Conservation (phyloP, 2,329 filamentous ascomycete genomes). For the Microdochium nivale region DNA sequence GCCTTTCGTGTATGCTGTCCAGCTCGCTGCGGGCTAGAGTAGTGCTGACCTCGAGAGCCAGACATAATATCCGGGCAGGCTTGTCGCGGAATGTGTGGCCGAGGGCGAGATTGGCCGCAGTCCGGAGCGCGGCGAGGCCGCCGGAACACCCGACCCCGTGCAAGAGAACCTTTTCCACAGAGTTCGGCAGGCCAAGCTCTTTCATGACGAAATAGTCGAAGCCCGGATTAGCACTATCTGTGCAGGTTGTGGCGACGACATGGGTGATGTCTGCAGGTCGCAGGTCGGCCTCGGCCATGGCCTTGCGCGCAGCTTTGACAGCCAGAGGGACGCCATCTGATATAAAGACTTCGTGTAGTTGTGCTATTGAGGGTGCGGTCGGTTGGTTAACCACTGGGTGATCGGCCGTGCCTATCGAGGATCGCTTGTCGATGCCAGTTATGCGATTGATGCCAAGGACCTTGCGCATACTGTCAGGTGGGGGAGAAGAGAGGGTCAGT, state of each 20-base stretch:
- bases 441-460: conserved; percentile 59
- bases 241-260: conserved; percentile 60
- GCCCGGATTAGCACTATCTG: conserved; percentile 60
- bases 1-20: conserved; percentile 48
- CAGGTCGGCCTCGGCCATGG: conserved; percentile 44
- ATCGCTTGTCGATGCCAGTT: conserved; percentile 55
- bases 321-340: conserved; percentile 50
- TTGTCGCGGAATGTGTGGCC: conserved; percentile 49
- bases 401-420: conserved; percentile 51
- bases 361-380: conserved; percentile 41
- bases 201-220: conserved; percentile 59
- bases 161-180: conserved; percentile 56
- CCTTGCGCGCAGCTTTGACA: conserved; percentile 44
- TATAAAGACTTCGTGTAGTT: conserved; percentile 47
- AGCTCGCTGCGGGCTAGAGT: conserved; percentile 56
- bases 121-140: conserved; percentile 51
- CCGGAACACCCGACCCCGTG: conserved; percentile 61
- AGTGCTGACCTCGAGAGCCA: conserved; percentile 56
- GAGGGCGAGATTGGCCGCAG: conserved; percentile 57
- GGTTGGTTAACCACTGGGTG: conserved; percentile 52
- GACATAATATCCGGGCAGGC: conserved; percentile 54
- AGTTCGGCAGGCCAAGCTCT: conserved; percentile 44
- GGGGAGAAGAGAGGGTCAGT: conserved; percentile 3
- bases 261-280: conserved; percentile 51
- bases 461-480: conserved; percentile 46